Evolutionary conservation across 805 yeast species (phyloP).

Genomic region (Candida gorgasii): DNA sequence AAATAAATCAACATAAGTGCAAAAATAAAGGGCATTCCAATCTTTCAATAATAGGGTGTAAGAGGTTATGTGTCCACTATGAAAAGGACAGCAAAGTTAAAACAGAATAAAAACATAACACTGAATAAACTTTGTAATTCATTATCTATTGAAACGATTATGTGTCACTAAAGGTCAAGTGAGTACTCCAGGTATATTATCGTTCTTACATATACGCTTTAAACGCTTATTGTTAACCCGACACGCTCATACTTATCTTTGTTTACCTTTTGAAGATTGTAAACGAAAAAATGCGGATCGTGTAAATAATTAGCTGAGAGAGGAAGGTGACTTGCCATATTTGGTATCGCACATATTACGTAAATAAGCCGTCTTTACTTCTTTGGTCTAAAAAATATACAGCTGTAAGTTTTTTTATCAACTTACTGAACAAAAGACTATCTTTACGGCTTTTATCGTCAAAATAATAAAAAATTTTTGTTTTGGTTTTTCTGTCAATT

Average conservation of each 20-base stretch:
- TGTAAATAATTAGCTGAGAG: neutral
- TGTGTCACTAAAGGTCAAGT: neutral
- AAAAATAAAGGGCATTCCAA: no score
- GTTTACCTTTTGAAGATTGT: neutral
- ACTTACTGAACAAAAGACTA: neutral
- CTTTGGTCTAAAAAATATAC: conserved; percentile 4
- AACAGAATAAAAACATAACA: no score
- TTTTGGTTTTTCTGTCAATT: conserved; percentile 1
- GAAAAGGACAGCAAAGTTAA: neutral
- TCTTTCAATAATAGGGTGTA: no score
- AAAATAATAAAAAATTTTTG: neutral
- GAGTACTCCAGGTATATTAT: neutral
- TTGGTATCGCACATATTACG: neutral
- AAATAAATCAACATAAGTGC: no score
- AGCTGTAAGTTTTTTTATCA: neutral
- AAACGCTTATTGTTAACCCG: neutral
- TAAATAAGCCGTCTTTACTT: neutral
- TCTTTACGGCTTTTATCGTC: neutral
- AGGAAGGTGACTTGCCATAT: conserved; percentile 1
- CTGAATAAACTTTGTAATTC: neutral
- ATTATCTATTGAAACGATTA: neutral
- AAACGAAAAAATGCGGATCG: conserved; percentile 1
- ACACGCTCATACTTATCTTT: neutral
- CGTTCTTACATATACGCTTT: conserved; percentile 7
- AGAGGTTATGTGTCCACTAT: no score